Evolutionary conservation across 1,284 basidiomycete species (phyloP), one percentile per base, ranked within the genome.

Genomic region (Moniliella sp.): DNA sequence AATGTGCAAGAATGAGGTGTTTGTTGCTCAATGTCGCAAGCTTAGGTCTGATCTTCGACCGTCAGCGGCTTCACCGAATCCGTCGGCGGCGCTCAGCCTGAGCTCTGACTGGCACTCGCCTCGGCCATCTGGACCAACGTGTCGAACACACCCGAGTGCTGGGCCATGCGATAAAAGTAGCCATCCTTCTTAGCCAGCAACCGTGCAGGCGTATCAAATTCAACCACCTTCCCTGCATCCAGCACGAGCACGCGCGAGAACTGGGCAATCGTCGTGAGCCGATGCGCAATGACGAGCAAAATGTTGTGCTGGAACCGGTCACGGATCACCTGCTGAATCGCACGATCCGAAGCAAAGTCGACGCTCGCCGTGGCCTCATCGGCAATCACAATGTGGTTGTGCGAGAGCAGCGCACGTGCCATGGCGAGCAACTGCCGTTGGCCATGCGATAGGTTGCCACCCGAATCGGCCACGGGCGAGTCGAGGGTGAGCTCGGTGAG

Each of bases 281-380:
- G 33, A 18, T 30, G 27, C 17, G 27, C 29, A 12, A 34, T 28
- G 19, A 27, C 25, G 23, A 32, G 17, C 13, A 32, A 15, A 13
- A 26, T 32, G 21, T 16, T 71, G 3, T 68, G 66, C 7, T 68
- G 64, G 56, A 84, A 83, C 46, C 80, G 78, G 45, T 76, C 71
- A 5, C 78, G 69, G 44, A 88, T 79, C 0, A 77, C 75, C 15
- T 68, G 61, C 59, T 83, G 80, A 35, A 88, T 80, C 15, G 34
- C 37, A n/a, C 40, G 19, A 35, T 51, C 48, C 1, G 56, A 50
- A 16, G 39, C 37, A 18, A 42, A 39, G 35, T 60, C 57, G 15
- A 54, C 49, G 4, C 48, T 50, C 12, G 48, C 43, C 5, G 48
- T 50, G 2, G 57, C 55, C 34, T 60, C 55, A 36, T 60, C 57